Evolutionary conservation across 2,329 filamentous ascomycete species (phyloP).

Genomic region (Talaromyces sp.): DNA sequence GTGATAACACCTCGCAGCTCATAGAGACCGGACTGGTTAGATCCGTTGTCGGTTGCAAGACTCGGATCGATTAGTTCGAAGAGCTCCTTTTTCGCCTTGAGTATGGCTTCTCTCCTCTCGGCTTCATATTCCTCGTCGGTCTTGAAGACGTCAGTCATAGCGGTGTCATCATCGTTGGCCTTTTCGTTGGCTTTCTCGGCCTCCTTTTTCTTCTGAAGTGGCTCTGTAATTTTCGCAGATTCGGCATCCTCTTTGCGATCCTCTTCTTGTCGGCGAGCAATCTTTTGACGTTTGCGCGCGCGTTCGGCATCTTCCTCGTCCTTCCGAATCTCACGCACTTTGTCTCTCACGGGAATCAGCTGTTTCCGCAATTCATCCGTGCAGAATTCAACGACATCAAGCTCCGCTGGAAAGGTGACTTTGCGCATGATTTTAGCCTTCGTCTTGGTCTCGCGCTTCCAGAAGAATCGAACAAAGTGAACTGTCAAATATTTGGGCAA

Average conservation of each 20-base stretch:
- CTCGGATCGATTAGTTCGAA: constrained; percentile 69
- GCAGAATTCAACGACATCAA: constrained; percentile 92
- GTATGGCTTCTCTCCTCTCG: constrained; percentile 69
- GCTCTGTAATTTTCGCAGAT: constrained; percentile 26
- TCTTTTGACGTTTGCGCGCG: constrained; percentile 85
- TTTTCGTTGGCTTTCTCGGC: constrained; percentile 46
- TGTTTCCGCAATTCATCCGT: constrained; percentile 79
- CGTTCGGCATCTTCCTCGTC: constrained; percentile 92
- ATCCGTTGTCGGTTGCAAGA: constrained; percentile 68
- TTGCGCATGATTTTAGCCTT: constrained; percentile 99
- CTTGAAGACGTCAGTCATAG: constrained; percentile 74
- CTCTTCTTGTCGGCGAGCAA: constrained; percentile 51
- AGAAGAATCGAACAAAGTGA: constrained; percentile 97
- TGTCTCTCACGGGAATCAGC: constrained; percentile 88
- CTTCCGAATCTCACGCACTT: constrained; percentile 89
- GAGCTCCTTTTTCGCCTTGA: constrained; percentile 82
- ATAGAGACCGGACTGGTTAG: constrained; percentile 92
- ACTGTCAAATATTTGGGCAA: constrained; percentile 93
- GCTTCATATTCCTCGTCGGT: constrained; percentile 89
- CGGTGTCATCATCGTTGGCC: constrained; percentile 56
- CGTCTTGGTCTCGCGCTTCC: constrained; percentile 91
- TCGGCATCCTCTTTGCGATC: constrained; percentile 40
- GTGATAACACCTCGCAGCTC: constrained; percentile 91
- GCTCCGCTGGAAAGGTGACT: constrained; percentile 88
- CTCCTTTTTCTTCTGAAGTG: constrained; percentile 45